Evolutionary conservation across 441 rosid genomes (phyloP).

Genomic region (Adansonia grandidieri): DNA sequence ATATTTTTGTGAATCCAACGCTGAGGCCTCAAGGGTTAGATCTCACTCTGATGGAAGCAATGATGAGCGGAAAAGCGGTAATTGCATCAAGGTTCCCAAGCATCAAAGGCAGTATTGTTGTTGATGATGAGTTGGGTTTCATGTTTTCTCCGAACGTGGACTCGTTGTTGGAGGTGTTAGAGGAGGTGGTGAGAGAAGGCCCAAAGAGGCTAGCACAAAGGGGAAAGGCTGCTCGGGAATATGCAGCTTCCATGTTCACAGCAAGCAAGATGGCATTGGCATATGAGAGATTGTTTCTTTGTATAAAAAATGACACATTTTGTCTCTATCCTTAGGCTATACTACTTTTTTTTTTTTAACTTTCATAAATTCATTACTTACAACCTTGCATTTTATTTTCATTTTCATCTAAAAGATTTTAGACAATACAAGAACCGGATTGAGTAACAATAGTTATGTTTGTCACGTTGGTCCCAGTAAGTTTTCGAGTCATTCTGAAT

Average conservation of each 20-base stretch:
- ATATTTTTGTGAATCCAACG: conserved; percentile 82
- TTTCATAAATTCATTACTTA: not conserved
- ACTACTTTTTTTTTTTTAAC: not conserved
- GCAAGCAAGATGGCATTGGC: conserved; percentile 91
- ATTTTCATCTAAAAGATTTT: not conserved
- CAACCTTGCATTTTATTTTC: not conserved
- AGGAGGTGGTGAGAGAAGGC: conserved; percentile 62
- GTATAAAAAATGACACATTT: conserved; percentile 71
- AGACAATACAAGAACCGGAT: not conserved
- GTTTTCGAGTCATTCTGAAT: not conserved
- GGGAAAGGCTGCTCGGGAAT: conserved; percentile 66
- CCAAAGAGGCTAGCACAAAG: conserved; percentile 59
- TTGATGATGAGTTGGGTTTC: conserved; percentile 81
- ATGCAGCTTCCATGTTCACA: conserved; percentile 80
- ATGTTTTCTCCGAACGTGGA: conserved; percentile 85
- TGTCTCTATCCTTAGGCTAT: conserved; percentile 51
- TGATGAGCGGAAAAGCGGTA: conserved; percentile 90
- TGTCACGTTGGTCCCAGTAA: not conserved
- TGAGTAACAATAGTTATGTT: not conserved
- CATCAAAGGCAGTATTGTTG: conserved; percentile 78
- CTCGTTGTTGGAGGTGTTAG: conserved; percentile 59
- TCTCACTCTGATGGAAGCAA: conserved; percentile 87
- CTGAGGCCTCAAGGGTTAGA: conserved; percentile 96
- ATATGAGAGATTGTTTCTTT: conserved; percentile 83
- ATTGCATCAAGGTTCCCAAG: conserved; percentile 89